Evolutionary conservation across 345 rosid genomes (phyloP).

Genomic region (Stellera chamaejasme): DNA sequence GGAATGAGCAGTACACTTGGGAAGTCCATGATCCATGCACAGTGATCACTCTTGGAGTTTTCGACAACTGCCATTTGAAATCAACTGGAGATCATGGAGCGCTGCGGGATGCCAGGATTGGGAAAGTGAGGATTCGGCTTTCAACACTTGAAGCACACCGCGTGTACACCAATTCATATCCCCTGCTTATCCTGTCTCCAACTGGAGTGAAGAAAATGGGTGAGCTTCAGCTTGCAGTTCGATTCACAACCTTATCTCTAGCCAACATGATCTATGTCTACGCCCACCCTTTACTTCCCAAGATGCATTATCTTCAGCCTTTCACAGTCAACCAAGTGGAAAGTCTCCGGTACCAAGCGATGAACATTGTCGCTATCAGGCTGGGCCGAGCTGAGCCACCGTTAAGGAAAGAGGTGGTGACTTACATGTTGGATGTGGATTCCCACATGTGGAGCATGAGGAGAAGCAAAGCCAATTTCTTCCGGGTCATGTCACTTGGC

Average conservation of each 20-base stretch:
- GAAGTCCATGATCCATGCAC: conserved; percentile 92
- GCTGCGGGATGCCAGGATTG: conserved; percentile 52
- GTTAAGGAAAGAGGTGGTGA: conserved; percentile 72
- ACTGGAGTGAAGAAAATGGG: conserved; percentile 77
- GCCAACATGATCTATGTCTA: conserved; percentile 55
- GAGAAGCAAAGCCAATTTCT: conserved; percentile 86
- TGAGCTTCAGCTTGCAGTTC: conserved; percentile 55
- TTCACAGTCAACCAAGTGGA: conserved; percentile 79
- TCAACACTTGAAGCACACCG: conserved; percentile 71
- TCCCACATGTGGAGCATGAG: conserved; percentile 92
- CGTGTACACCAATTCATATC: conserved; percentile 65
- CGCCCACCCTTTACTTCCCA: conserved; percentile 66
- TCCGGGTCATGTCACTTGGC: conserved; percentile 59
- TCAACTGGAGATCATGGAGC: conserved; percentile 20
- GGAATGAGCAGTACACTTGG: conserved; percentile 91
- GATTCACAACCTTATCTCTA: conserved; percentile 62
- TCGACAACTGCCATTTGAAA: conserved; percentile 56
- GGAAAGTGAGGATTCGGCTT: conserved; percentile 71
- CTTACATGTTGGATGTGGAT: conserved; percentile 84
- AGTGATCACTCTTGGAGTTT: conserved; percentile 68
- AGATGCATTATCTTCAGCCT: conserved; percentile 81
- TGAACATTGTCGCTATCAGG: conserved; percentile 61
- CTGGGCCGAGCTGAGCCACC: conserved; percentile 88
- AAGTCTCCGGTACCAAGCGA: conserved; percentile 66
- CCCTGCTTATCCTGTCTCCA: conserved; percentile 64